phyloP scores from a whole-genome alignment of 805 yeast species.

The Priceomyces fermenticarens region DNA sequence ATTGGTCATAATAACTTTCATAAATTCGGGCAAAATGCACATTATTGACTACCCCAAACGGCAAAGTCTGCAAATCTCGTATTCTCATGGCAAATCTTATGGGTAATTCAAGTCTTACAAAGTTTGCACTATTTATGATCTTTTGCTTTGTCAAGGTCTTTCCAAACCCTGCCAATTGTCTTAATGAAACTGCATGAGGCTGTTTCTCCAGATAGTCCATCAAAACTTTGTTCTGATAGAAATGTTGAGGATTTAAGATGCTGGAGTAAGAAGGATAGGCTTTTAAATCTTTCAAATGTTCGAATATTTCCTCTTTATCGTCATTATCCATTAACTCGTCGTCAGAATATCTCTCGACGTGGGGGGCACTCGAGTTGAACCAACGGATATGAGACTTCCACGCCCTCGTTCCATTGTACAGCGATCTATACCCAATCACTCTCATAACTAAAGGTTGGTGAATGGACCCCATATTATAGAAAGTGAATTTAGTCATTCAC shows the following conservation, averaged over 20 bases:
- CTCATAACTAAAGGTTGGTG: no score
- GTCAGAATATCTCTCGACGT: not conserved
- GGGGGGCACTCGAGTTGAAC: not conserved
- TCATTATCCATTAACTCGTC: conserved; percentile 2
- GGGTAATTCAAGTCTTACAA: conserved; percentile 82
- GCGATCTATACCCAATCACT: no score
- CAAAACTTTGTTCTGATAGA: conserved; percentile 76
- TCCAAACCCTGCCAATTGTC: conserved; percentile 89
- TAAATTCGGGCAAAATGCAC: conserved; percentile 84
- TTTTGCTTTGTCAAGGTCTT: conserved; percentile 72
- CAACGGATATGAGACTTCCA: not conserved
- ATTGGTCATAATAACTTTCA: conserved; percentile 83
- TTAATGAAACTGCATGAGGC: conserved; percentile 89
- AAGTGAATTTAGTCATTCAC: no score
- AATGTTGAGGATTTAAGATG: conserved; percentile 63
- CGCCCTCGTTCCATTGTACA: no score
- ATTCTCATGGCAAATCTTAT: conserved; percentile 79
- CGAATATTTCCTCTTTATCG: conserved; percentile 7
- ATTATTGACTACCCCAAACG: conserved; percentile 81
- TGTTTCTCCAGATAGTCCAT: conserved; percentile 56
- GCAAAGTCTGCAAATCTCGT: conserved; percentile 74
- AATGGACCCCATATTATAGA: no score
- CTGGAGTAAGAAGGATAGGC: conserved; percentile 41
- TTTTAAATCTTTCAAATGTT: conserved; percentile 32
- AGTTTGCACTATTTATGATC: conserved; percentile 79